A percentile compares a stretch with the other conserved stretches of the same genome.
Conservation (phyloP, 1,284 basidiomycete species). For the Ceratobasidium sp. region DNA sequence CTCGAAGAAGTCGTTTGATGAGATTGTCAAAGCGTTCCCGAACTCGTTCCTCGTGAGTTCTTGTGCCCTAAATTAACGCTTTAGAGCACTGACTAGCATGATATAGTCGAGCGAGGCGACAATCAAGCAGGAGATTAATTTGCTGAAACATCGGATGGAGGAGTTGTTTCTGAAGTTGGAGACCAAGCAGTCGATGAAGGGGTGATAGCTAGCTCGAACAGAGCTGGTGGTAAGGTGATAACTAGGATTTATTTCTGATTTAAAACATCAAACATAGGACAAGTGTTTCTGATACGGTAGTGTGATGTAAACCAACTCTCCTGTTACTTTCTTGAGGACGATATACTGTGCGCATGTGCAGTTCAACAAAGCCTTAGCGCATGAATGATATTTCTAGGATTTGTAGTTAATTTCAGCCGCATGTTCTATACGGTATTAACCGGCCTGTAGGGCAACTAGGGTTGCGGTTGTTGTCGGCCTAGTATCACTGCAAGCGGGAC, state of each 20-base stretch:
- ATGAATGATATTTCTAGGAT: too few relatives aligned
- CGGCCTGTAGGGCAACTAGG: too few relatives aligned
- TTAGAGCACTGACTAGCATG: too few relatives aligned
- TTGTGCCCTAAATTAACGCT: conserved; percentile 53
- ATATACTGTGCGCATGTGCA: background rate
- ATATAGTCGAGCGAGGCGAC: conserved; percentile 74
- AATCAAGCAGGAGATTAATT: conserved; percentile 72
- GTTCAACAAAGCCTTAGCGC: too few relatives aligned
- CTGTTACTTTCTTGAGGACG: background rate
- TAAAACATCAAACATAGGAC: background rate
- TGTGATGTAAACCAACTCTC: background rate
- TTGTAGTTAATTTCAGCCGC: too few relatives aligned
- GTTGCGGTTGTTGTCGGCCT: background rate
- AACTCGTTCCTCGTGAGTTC: conserved; percentile 75
- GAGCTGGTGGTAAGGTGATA: too few relatives aligned
- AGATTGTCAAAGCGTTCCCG: conserved; percentile 81
- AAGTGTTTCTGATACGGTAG: background rate
- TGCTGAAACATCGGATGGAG: conserved; percentile 67
- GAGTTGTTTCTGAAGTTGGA: conserved; percentile 65
- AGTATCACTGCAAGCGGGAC: conserved; percentile 64
- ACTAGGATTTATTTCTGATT: conserved; percentile 12
- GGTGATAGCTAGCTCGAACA: too few relatives aligned
- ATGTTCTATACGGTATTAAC: too few relatives aligned
- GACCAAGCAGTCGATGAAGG: background rate
- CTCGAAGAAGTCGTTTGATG: conserved; percentile 76